Evolutionary conservation across 176 grass and related monocot genomes (phyloP), one percentile per base, ranked within the genome.

Genomic region (Eragrostis curvula): DNA sequence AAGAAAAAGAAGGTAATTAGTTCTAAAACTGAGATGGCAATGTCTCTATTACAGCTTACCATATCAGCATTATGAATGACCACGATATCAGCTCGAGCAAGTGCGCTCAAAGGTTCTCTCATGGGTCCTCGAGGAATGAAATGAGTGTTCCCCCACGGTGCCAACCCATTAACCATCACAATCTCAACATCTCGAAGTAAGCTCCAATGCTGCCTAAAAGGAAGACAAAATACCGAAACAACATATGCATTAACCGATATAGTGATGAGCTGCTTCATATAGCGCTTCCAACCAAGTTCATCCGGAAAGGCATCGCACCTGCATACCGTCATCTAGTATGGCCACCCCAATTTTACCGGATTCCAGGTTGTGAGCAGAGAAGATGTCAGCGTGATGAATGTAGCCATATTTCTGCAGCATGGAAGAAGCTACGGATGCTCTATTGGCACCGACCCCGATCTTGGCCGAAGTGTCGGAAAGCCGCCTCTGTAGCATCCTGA

Each of bases 261-360:
- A 47, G 36, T 24, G 60, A 67, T 71, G 16, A 4, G 21, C 75
- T 16, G 15, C 40, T 60, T 32, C 52, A 55, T 6, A 76, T 40
- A 81, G 2, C 3, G 39, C 29, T 20, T 24, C 15, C 68, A 77
- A 53, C 27, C 66, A 32, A 25, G 43, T 44, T 59, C 27, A 71
- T 24, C 28, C 46, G 7, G 44, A 64, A 68, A 51, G 12, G 63
- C 43, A 72, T 81, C 43, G 78, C 69, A 91, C 92, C 95, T 98
- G 90, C 96, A 98, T 95, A 59, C 96, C 96, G 41, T 98, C 96
- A 65, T 98, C 96, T 84, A 98, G 43, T 71, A 98, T 93, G 36
- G 74, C 90, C 40, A 88, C 23, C 68, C 90, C 92, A 74, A 98
- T 78, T 86, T 87, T 94, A 30, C 27, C 41, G 16, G 51, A 41